Base-by-base conservation (phyloP, 179 eudicot species). In the Pouteria campechiana region DNA sequence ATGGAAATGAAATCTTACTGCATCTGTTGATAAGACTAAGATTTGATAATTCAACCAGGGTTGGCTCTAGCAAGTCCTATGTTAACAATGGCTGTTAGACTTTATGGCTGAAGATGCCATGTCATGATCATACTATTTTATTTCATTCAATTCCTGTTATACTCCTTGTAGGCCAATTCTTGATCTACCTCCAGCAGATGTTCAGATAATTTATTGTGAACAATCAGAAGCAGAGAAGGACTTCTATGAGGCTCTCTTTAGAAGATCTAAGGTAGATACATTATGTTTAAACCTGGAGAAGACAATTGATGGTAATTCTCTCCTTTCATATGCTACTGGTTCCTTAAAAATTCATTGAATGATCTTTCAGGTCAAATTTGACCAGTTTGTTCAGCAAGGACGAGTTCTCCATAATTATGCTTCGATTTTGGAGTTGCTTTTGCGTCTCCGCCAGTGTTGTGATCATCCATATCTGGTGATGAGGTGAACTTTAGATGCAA, bases 381-480 rank as follows among this genome's bases (percentile, higher is more conserved):
- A 90, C 56, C 84, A 73, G 51, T 90, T 87, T 69, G 96, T 90
- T 45, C 94, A 78, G 72, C 94, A 90, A 87, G 98, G 98, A 29
- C 73, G 85, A 44, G 94, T 90, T 40, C 81, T 90, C 59, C 94
- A 90, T 54, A 90, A 90, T 56, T 90, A 87, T 56, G 98, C 98
- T 48, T 90, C 98, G 44, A 90, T 90, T 61, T 58, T 90, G 72
- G 98, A 90, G 63, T 61, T 90, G 22, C 75, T 90, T 7, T 49
- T 90, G 56, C 94, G 98, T 21, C 85, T 90, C 24, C 98, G 98
- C 22, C 98, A 90, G 56, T 90, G 98, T 57, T 90, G 98, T 69
- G 98, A 90, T 41, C 98, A 90, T 51, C 98, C 98, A 11, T 90
- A 74, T 65, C 98, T 90, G 58, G 98, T 90, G 39, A 79, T 90